phyloP scores from a whole-genome alignment of 176 grass and related monocot species.

The Tuctoria greenei region DNA sequence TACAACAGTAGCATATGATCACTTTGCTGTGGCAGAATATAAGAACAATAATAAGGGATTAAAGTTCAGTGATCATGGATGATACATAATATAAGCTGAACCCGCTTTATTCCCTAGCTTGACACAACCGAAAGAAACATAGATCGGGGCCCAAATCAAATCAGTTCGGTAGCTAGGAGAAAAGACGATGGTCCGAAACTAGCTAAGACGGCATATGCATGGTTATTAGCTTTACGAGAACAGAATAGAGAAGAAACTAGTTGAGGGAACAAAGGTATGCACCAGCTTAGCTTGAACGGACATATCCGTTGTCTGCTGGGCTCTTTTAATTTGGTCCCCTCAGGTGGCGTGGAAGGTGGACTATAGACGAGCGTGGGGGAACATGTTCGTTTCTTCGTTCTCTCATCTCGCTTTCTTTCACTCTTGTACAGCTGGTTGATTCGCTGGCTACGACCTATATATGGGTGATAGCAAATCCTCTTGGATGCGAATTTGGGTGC shows the following conservation, averaged over 20 bases:
- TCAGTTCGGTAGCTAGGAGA: background rate
- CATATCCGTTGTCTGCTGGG: background rate
- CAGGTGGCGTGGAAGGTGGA: background rate
- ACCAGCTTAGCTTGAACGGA: background rate
- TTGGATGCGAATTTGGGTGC: too few species aligned
- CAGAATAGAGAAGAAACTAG: background rate
- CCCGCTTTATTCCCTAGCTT: slow-evolving; percentile 2
- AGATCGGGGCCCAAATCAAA: background rate
- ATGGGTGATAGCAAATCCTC: too few species aligned
- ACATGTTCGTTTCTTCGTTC: slow-evolving; percentile 37
- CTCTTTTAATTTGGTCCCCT: slow-evolving; percentile 39
- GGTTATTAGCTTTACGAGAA: slow-evolving; percentile 3
- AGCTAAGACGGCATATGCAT: background rate
- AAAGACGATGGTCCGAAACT: background rate
- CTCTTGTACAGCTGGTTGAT: too few species aligned
- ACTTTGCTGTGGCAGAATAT: background rate
- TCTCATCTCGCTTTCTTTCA: slow-evolving; percentile 10
- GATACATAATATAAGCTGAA: background rate
- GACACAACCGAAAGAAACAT: background rate
- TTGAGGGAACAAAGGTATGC: background rate
- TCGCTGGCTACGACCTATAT: too few species aligned
- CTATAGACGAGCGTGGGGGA: slow-evolving; percentile 36
- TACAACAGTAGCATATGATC: background rate
- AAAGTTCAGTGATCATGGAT: background rate
- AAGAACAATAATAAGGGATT: slow-evolving; percentile 1